Conservation (phyloP, 1,139 yeast species). For the Debaryomycetaceae sp. region DNA sequence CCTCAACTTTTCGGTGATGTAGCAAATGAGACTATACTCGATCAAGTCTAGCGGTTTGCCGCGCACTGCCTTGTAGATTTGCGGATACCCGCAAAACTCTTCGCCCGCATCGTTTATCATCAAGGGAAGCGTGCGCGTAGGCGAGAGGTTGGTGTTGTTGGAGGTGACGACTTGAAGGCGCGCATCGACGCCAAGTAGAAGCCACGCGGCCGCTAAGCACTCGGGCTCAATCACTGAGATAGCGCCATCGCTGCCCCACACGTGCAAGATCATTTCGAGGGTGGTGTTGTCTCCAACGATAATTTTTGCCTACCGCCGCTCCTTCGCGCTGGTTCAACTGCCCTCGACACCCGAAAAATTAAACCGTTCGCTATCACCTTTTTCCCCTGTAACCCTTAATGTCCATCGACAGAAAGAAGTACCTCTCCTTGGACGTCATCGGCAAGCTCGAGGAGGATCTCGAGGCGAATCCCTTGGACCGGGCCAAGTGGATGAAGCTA, state of each 20-base stretch:
- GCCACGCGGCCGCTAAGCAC: constrained; percentile 35
- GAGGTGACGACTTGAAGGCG: constrained; percentile 44
- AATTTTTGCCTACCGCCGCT: too few species aligned
- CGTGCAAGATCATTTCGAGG: constrained; percentile 32
- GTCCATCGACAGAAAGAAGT: constrained; percentile 23
- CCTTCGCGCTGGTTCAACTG: too few species aligned
- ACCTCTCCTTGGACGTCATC: constrained; percentile 43
- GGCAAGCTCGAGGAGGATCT: constrained; percentile 60
- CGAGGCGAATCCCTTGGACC: constrained; percentile 53
- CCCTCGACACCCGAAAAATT: too few species aligned
- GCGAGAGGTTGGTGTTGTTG: constrained; percentile 56
- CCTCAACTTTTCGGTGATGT: constrained; percentile 37
- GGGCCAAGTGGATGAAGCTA: constrained; percentile 53
- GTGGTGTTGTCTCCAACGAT: too few species aligned
- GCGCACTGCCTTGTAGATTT: constrained; percentile 4
- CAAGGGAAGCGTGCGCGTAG: constrained; percentile 53
- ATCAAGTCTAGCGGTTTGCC: constrained; percentile 12
- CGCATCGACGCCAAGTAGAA: constrained; percentile 14
- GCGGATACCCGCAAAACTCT: constrained; percentile 9
- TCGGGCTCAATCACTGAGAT: constrained; percentile 40
- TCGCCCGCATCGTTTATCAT: constrained; percentile 28
- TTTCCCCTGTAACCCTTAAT: too few species aligned
- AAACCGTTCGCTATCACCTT: too few species aligned
- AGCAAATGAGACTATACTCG: constrained; percentile 24
- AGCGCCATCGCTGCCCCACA: constrained; percentile 47